phyloP scores from a whole-genome alignment of 2,329 filamentous ascomycete genomes.

The Ceratocystis huliohia region DNA sequence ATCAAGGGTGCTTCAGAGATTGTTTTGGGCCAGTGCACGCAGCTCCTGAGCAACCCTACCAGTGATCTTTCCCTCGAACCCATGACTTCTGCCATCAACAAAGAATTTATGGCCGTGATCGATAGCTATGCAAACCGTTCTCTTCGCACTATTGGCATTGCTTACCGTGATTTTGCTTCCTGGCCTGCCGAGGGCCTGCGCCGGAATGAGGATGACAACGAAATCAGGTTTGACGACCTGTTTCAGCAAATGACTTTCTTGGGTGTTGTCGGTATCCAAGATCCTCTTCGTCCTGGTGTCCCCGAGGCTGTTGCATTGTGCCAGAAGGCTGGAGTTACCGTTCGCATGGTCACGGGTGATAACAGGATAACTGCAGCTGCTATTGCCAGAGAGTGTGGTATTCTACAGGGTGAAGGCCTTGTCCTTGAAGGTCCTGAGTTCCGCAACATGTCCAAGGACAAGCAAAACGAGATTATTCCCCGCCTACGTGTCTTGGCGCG shows the following conservation, averaged over 20 bases:
- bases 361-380: slow-evolving; percentile 68
- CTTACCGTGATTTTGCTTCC: slow-evolving; percentile 70
- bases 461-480: slow-evolving; percentile 57
- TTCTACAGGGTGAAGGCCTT: slow-evolving; percentile 52
- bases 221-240: slow-evolving; percentile 53
- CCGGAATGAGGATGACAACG: slow-evolving; percentile 41
- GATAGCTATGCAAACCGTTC: slow-evolving; percentile 66
- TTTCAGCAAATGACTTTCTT: slow-evolving; percentile 57
- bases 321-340: slow-evolving; percentile 62
- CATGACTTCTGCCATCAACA: slow-evolving; percentile 41
- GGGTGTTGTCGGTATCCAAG: slow-evolving; percentile 66
- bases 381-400: slow-evolving; percentile 68
- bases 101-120: slow-evolving; percentile 53
- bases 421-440: slow-evolving; percentile 71
- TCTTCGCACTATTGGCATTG: slow-evolving; percentile 69
- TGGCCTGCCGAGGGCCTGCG: slow-evolving; percentile 63
- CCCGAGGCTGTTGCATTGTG: slow-evolving; percentile 58
- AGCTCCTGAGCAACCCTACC: slow-evolving; percentile 39
- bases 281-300: slow-evolving; percentile 65
- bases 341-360: slow-evolving; percentile 78
- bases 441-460: slow-evolving; percentile 52
- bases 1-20: slow-evolving; percentile 56
- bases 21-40: slow-evolving; percentile 43
- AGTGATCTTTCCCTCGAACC: slow-evolving; percentile 32
- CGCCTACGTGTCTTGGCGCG: slow-evolving; percentile 58